These are phyloP conservation scores for Colletotrichum spaethianum DNA, from an alignment of 2,329 filamentous ascomycete species.

Conservation along the genomic window DNA sequence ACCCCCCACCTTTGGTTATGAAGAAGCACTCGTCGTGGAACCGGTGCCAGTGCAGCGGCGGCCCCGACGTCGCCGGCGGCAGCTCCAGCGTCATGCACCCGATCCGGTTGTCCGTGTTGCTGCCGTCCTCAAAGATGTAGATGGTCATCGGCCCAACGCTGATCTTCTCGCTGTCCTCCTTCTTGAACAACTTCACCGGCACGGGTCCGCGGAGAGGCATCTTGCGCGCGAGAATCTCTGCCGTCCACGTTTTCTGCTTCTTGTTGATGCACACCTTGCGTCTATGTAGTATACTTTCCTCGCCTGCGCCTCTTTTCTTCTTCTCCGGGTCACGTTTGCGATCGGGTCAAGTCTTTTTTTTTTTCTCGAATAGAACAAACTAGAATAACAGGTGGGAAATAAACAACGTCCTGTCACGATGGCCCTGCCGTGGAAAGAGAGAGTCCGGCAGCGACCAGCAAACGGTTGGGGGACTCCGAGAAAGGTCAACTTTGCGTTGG, in stretches of 20 bases:
- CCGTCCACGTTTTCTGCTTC: not conserved
- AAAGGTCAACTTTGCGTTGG: not conserved
- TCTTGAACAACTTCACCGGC: conserved; percentile 48
- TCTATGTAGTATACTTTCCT: not conserved
- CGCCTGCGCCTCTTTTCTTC: too few relatives aligned
- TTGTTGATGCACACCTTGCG: too few relatives aligned
- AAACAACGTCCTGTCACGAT: too few relatives aligned
- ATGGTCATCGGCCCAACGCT: conserved; percentile 51
- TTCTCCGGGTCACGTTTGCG: not conserved
- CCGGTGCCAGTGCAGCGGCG: conserved; percentile 56
- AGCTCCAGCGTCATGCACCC: conserved; percentile 50
- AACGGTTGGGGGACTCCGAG: not conserved
- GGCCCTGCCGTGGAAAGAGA: not conserved
- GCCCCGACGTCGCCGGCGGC: conserved; percentile 50
- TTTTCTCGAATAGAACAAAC: not conserved
- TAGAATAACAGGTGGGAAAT: not conserved
- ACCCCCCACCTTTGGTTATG: conserved; percentile 49
- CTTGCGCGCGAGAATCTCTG: not conserved
- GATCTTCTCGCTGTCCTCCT: conserved; percentile 49
- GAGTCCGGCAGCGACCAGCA: not conserved
- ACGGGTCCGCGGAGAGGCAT: conserved; percentile 53
- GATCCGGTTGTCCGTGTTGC: conserved; percentile 52
- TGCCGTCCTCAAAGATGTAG: conserved; percentile 53
- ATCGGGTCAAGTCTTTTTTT: not conserved
- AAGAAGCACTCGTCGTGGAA: conserved; percentile 56